Conservation (phyloP, 2,329 filamentous ascomycete species). For the Aotearoamyces nothofagi region DNA sequence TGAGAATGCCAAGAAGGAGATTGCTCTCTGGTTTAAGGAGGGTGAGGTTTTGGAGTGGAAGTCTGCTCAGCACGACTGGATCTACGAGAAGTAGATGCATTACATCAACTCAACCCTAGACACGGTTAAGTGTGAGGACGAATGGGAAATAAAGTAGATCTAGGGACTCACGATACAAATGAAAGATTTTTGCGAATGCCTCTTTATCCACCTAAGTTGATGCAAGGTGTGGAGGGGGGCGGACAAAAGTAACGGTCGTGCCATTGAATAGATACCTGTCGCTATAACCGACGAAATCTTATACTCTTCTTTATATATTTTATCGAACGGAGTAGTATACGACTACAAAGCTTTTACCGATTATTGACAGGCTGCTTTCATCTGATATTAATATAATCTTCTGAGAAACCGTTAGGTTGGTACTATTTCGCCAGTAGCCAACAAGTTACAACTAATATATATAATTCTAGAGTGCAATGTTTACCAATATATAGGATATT, state of each 20-base stretch:
- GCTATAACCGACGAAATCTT: too few relatives aligned
- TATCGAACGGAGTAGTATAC: too few relatives aligned
- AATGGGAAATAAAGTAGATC: not conserved
- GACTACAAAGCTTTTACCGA: too few relatives aligned
- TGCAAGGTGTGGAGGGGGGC: not conserved
- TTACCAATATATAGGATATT: too few relatives aligned
- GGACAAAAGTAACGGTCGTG: not conserved
- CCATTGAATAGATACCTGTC: not conserved
- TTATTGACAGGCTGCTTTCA: too few relatives aligned
- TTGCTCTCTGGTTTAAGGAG: constrained; percentile 93
- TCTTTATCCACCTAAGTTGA: not conserved
- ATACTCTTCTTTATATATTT: too few relatives aligned
- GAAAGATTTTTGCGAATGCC: not conserved
- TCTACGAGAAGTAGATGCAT: constrained; percentile 70
- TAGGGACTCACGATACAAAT: not conserved
- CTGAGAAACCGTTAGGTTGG: too few relatives aligned
- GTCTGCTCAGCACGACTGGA: constrained; percentile 73
- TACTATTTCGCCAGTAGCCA: too few relatives aligned
- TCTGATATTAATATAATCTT: too few relatives aligned
- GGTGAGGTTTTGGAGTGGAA: constrained; percentile 79
- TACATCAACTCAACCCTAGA: not conserved
- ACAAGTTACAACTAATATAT: too few relatives aligned
- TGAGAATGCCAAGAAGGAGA: constrained; percentile 99
- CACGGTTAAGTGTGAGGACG: too few relatives aligned
- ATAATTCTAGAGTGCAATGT: too few relatives aligned